These are phyloP conservation scores for Puccinia triticina DNA, from an alignment of 1,284 basidiomycete genomes.

Conservation along the genomic window DNA sequence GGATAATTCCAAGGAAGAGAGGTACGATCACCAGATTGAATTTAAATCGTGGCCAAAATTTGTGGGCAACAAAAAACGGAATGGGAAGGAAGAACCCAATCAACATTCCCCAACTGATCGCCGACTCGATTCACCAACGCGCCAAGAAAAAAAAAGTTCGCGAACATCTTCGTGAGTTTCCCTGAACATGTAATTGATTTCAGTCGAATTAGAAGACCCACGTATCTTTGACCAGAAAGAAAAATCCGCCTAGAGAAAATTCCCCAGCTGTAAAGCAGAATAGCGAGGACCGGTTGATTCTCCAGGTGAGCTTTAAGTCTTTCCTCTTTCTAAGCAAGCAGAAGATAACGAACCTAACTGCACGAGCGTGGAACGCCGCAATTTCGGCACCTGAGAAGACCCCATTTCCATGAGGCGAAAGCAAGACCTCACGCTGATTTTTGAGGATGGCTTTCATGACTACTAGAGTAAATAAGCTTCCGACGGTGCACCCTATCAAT, in stretches of 20 bases:
- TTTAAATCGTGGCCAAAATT: conserved; percentile 20
- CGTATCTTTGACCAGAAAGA: conserved; percentile 29
- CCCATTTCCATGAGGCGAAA: conserved; percentile 35
- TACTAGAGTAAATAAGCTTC: conserved; percentile 15
- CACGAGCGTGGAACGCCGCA: conserved; percentile 16
- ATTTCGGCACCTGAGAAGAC: conserved; percentile 40
- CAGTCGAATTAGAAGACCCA: neutral
- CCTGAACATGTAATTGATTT: too few relatives aligned
- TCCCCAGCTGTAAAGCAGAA: conserved; percentile 27
- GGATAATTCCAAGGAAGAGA: conserved; percentile 17
- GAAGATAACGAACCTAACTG: conserved; percentile 12
- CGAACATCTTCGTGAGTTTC: too few relatives aligned
- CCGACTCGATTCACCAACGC: neutral
- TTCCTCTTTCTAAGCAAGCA: neutral
- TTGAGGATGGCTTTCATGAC: conserved; percentile 21
- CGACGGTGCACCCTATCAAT: conserved; percentile 16
- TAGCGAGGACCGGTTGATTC: neutral
- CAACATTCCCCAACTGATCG: neutral
- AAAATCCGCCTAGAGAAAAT: conserved; percentile 19
- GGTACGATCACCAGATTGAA: conserved; percentile 16
- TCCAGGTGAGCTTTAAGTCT: neutral
- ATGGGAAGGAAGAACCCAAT: conserved; percentile 25
- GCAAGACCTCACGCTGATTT: conserved; percentile 33
- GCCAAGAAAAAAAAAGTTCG: neutral
- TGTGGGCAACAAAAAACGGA: conserved; percentile 33